Evolutionary conservation across 2,329 filamentous ascomycete species (phyloP).

Genomic region (Coniochaeta hoffmannii): DNA sequence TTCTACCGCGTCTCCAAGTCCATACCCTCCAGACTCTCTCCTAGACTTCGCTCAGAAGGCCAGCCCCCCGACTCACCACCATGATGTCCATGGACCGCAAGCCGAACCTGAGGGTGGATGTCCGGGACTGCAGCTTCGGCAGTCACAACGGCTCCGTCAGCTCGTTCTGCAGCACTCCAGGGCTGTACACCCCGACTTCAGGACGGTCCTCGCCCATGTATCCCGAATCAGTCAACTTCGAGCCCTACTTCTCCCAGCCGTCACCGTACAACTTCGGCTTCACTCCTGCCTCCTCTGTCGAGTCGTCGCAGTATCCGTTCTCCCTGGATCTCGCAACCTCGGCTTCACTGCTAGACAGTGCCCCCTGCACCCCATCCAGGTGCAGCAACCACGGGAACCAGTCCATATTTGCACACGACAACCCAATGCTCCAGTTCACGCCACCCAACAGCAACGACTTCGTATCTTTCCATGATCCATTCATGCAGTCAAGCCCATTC

Average conservation of each 20-base stretch:
- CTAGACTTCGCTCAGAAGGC: neutral
- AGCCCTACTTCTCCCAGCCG: constrained; percentile 17
- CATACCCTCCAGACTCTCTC: neutral
- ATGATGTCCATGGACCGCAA: constrained; percentile 1
- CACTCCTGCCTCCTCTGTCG: constrained; percentile 22
- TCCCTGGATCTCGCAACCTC: neutral
- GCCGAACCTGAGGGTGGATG: neutral
- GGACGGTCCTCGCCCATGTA: constrained; percentile 22
- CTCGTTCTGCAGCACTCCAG: constrained; percentile 15
- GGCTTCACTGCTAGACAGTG: constrained; percentile 1
- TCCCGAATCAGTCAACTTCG: constrained; percentile 12
- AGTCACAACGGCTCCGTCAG: constrained; percentile 13
- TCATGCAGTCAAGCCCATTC: constrained; percentile 2
- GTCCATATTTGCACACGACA: constrained; percentile 1
- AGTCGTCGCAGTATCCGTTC: constrained; percentile 16
- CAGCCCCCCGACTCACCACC: neutral
- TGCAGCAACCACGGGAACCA: constrained; percentile 5
- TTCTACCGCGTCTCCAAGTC: neutral
- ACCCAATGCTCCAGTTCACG: constrained; percentile 6
- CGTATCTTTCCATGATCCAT: constrained; percentile 7
- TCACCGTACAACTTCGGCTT: constrained; percentile 19
- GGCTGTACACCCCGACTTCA: constrained; percentile 13
- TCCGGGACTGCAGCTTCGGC: neutral
- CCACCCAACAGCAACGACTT: constrained; percentile 11
- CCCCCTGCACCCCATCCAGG: constrained; percentile 11